Percentiles rank a stretch among this genome's conserved stretches.
phyloP scores from a whole-genome alignment of 257 asterid genomes.

The Solanum bulbocastanum region DNA sequence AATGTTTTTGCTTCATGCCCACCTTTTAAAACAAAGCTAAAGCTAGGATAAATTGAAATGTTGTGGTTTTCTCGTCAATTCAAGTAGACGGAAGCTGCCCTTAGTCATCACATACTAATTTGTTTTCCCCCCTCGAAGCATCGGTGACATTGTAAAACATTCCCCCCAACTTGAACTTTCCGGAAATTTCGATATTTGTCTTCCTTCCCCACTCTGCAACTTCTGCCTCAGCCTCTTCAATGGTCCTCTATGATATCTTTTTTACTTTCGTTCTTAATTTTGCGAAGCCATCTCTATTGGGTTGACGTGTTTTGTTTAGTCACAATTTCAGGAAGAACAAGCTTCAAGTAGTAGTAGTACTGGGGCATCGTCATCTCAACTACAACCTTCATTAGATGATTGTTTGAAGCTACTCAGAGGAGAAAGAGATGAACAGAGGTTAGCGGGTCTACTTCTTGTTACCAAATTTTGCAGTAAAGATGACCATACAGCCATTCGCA shows the following conservation, averaged over 20 bases:
- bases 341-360: not conserved
- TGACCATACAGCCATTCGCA: conserved; percentile 48
- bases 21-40: too few species aligned
- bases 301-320: not conserved
- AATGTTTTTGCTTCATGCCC: too few species aligned
- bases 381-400: conserved; percentile 37
- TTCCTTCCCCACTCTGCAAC: not conserved
- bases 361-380: conserved; percentile 4
- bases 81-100: not conserved
- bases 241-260: not conserved
- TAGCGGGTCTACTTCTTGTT: conserved; percentile 72
- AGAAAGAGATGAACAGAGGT: conserved; percentile 67
- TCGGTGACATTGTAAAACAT: not conserved
- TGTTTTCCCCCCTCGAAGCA: not conserved
- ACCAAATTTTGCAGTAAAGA: conserved; percentile 62
- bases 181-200: not conserved
- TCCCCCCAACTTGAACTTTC: not conserved
- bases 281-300: not conserved
- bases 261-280: not conserved
- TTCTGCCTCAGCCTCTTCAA: not conserved
- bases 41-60: too few species aligned
- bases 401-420: conserved; percentile 56
- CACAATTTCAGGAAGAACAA: not conserved
- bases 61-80: too few species aligned
- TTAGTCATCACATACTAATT: not conserved